Evolutionary conservation across 2,329 filamentous ascomycete species (phyloP), one percentile per base, ranked within the genome.

Genomic region (Fusarium decemcellulare): DNA sequence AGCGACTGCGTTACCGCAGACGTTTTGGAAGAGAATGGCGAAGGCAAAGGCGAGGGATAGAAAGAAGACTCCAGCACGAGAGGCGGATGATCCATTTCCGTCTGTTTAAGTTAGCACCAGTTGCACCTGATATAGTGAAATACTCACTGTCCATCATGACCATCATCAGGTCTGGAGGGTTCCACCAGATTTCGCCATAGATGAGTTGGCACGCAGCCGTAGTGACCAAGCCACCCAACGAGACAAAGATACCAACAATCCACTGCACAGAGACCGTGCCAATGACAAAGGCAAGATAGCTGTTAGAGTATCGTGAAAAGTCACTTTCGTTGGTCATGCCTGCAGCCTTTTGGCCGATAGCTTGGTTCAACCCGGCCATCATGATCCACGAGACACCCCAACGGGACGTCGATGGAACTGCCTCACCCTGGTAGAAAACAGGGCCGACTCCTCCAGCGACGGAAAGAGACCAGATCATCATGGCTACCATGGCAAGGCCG

Each of bases 391-490:
- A 60, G 14, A 67, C 55, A 42, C 63, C 58, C 47, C 67, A 72
- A 16, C 64, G 61, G 12, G 70, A 65, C 0, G 71, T 71, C 2
- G 61, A 53, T 6, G 70, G 56, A 4, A 72, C 63, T 4, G 61
- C 52, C 1, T 70, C 56, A 14, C 74, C 74, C 5, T 76, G 65
- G 32, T 74, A 76, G 72, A 84, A 82, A 4, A 86, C 76, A 5
- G 83, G 68, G 30, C 84, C 84, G 6, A 83, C 81, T 2, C 83
- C 84, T 47, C 78, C 77, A 2, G 83, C 83, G 2, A 78, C 78
- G 4, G 79, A 71, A 6, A 85, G 72, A 2, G 83, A 79, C 84
- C 84, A 86, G 43, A 86, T 78, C 65, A 83, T 83, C 77, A 86
- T 86, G 53, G 74, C 74, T 9, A 86, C 50, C 84, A 86, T 86